These are phyloP conservation scores for Cystobasidium sp. DNA, from an alignment of 1,284 basidiomycete species.

Conservation along the genomic window DNA sequence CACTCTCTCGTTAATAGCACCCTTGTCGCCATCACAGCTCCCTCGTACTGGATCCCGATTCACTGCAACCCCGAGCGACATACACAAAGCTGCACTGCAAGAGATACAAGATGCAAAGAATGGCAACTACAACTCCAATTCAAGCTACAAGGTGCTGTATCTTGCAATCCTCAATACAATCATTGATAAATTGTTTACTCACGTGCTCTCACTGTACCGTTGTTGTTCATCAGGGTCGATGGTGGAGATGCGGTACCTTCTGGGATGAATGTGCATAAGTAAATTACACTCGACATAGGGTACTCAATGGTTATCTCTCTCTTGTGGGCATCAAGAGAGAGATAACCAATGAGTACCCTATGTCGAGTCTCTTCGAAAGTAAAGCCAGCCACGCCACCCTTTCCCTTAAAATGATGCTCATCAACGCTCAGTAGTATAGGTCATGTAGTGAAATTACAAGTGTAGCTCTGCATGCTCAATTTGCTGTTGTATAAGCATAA, in stretches of 20 bases:
- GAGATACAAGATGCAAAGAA: neutral
- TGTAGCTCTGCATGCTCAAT: no score
- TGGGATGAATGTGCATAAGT: constrained; percentile 19
- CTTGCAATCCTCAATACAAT: neutral
- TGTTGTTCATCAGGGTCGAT: neutral
- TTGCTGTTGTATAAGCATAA: no score
- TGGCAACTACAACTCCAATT: neutral
- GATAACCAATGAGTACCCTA: no score
- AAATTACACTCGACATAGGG: no score
- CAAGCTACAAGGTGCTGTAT: constrained; percentile 1
- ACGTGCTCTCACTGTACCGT: neutral
- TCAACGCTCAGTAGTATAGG: no score
- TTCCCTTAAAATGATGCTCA: no score
- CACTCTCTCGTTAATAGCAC: neutral
- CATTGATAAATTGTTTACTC: neutral
- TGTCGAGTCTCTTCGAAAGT: no score
- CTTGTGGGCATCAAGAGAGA: no score
- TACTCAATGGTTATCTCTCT: no score
- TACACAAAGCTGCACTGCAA: constrained; percentile 8
- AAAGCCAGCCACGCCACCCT: no score
- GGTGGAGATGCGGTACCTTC: constrained; percentile 29
- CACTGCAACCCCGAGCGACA: constrained; percentile 1
- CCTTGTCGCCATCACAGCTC: neutral
- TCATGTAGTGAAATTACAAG: no score
- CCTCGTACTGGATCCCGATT: neutral